Evolutionary conservation across 352 stramenopile species (phyloP), one percentile per base, ranked within the genome.

Genomic region (Salisapilia sapeloensis): DNA sequence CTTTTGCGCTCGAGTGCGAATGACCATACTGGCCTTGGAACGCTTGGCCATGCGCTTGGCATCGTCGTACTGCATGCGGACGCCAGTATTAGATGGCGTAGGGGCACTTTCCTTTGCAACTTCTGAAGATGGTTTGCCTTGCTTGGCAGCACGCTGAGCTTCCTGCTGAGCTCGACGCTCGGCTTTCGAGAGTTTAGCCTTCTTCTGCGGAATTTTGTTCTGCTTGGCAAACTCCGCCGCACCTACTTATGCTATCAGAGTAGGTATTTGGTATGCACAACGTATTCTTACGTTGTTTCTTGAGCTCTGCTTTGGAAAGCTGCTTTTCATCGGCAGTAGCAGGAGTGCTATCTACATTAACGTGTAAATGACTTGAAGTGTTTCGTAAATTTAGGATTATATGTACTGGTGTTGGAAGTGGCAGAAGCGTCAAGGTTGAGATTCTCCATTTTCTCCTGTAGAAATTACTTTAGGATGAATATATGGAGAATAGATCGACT

Each of bases 161-260:
- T 96, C 87, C 46, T 96, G 91, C 26, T 94, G 51, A 1, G 74
- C 85, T 6, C 87, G 70, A 30, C 91, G 75, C 53, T 97, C 84
- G 15, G 84, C 79, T 46, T 97, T 97, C 38, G 45, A 80, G 18
- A 95, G 46, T 53, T 96, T 96, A 33, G 77, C 67, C 11, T 63
- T 50, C 47, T 78, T 79, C 12, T 60, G 42, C 6, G 39, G 30
- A 2, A 42, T 31, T 7, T 38, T 53, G 6, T 56, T 56, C 10
- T 47, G 31, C 28, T 64, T 70, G 6, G 67, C 56, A 33, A 83
- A 83, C 31, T 78, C 67, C 12, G 62, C 63, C 17, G 67, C 66
- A 49, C 19, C 3, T 31, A 6, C n/a, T n/a, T n/a, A n/a, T n/a
- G n/a, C n/a, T n/a, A n/a, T n/a, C n/a, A n/a, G n/a, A n/a, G n/a